Base-by-base conservation (phyloP, 2,329 filamentous ascomycete species). In the Aspergillus ochraceus region DNA sequence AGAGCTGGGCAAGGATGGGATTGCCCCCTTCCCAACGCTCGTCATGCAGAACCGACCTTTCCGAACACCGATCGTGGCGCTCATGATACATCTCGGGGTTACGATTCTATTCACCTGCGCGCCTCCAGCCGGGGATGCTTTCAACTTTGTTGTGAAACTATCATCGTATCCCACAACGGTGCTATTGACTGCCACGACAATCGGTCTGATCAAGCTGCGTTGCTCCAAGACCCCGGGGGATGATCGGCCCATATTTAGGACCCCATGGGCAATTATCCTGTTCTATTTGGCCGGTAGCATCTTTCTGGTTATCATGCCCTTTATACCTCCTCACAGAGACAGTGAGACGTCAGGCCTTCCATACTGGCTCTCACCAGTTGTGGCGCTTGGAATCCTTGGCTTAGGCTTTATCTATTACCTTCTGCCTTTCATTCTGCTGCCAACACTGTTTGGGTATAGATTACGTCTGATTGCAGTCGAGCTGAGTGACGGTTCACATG, bases 81-180 rank as follows among this genome's bases (percentile, higher is more conserved):
- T 42, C 17, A 12, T 42, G 14, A 42, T 42, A 2, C 66, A 69
- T 24, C 58, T 68, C 8, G 58, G 56, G 10, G 57, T 68, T 3
- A 68, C 67, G 1, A 52, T 67, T 4, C 39, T 69, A 2, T 65
- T 69, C 10, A 69, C 68, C 45, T 68, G 65, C 49, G 66, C 67
- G 2, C 67, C 66, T 32, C 68, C 67, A 6, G 64, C 65, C 14
- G 64, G 67, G 2, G 63, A 67, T 36, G 66, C 67, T 2, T 70
- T 69, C 52, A 55, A 64, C 45, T 70, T 70, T 26, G 60, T 70
- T 52, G 59, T 70, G 19, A 57, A 60, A 12, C 57, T 70, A 9
- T 59, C 58, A 14, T 64, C 65, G 2, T 68, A 68, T 24, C 66
- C 64, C 3, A 61, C 62, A 3, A 61, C 63, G 0, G 56, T 67